Percentiles rank a stretch among this genome's conserved stretches.
Evolutionary conservation across 2,329 filamentous ascomycete species (phyloP).

Genomic region (Aspergillus pseudoviridinutans): DNA sequence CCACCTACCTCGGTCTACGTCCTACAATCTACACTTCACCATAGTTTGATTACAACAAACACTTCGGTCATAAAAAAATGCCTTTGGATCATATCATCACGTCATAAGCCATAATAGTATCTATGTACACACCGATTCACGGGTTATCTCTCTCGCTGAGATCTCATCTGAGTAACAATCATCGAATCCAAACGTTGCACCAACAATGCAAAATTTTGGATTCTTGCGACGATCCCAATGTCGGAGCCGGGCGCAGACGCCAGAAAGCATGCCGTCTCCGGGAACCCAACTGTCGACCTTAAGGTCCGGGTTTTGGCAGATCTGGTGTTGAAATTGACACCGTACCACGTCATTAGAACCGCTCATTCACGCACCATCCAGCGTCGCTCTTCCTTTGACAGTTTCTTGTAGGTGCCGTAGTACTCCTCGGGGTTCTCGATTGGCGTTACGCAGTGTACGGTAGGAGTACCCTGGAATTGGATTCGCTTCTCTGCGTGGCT

Average conservation of each 20-base stretch:
- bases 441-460: conserved; percentile 45
- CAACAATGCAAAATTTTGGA: background rate
- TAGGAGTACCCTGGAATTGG: conserved; percentile 42
- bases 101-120: conserved; percentile 19
- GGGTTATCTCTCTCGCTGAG: background rate
- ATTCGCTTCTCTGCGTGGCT: conserved; percentile 33
- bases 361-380: conserved; percentile 40
- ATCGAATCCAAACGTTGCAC: background rate
- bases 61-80: conserved; percentile 4
- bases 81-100: conserved; percentile 18
- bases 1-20: background rate
- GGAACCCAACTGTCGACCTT: background rate
- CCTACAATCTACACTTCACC: background rate
- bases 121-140: conserved; percentile 14
- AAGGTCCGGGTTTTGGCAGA: background rate
- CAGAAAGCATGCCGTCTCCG: background rate
- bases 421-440: conserved; percentile 48
- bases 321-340: background rate
- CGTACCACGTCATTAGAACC: background rate
- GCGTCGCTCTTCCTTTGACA: conserved; percentile 44
- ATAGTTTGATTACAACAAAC: conserved; percentile 8
- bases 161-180: conserved; percentile 1
- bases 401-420: conserved; percentile 45
- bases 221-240: background rate
- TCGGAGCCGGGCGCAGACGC: conserved; percentile 5